Conservation (phyloP, 2,329 filamentous ascomycete genomes). For the Alternaria brassicicola region DNA sequence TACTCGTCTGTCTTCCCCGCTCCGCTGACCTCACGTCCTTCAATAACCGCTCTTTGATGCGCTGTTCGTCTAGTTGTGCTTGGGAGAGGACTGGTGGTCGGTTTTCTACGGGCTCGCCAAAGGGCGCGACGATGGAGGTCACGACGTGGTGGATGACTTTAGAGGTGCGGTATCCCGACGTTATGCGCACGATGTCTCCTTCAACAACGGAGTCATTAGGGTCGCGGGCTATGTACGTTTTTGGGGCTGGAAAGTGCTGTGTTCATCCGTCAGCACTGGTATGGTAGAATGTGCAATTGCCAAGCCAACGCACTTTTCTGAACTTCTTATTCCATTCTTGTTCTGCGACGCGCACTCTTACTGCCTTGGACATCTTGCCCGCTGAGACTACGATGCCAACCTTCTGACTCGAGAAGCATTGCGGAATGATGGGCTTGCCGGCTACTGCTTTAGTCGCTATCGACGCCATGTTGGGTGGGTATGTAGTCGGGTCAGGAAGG, state of each 20-base stretch:
- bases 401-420: slow-evolving; percentile 38
- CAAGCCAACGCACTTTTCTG: slow-evolving; percentile 65
- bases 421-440: slow-evolving; percentile 32
- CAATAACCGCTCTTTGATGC: slow-evolving; percentile 60
- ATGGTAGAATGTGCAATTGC: neutral
- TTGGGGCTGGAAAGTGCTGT: slow-evolving; percentile 68
- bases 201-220: slow-evolving; percentile 73
- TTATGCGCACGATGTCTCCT: slow-evolving; percentile 77
- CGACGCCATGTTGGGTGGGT: slow-evolving; percentile 28
- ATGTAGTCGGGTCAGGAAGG: slow-evolving; percentile 1
- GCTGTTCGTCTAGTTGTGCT: slow-evolving; percentile 64
- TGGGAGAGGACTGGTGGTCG: slow-evolving; percentile 69
- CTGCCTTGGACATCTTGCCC: slow-evolving; percentile 77
- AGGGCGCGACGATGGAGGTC: slow-evolving; percentile 74
- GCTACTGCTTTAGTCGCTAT: slow-evolving; percentile 27
- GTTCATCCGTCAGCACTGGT: slow-evolving; percentile 7
- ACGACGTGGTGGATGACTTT: slow-evolving; percentile 76
- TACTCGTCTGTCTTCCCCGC: slow-evolving; percentile 36
- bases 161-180: slow-evolving; percentile 68
- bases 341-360: slow-evolving; percentile 75
- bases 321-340: slow-evolving; percentile 75
- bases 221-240: slow-evolving; percentile 76
- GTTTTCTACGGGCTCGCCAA: slow-evolving; percentile 66
- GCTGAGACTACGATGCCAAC: slow-evolving; percentile 76
- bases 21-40: slow-evolving; percentile 63